phyloP scores from a whole-genome alignment of 2,329 filamentous ascomycete species.

The Curvularia sp. region DNA sequence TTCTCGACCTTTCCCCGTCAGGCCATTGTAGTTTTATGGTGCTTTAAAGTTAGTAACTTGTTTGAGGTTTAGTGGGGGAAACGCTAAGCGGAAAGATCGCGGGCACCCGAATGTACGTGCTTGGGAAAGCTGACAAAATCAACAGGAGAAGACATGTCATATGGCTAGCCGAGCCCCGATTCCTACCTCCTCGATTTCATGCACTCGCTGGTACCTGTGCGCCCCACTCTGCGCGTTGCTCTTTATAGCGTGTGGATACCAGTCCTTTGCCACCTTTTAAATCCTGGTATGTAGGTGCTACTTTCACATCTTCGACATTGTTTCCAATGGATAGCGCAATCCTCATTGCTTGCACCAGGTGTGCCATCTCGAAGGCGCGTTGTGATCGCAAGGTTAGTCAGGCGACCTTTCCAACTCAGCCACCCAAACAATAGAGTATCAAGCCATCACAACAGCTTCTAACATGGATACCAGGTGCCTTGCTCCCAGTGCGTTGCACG shows the following conservation, averaged over 20 bases:
- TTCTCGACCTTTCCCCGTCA: too few relatives aligned
- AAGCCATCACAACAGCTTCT: not conserved
- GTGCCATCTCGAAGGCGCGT: slow-evolving; percentile 15
- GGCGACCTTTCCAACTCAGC: not conserved
- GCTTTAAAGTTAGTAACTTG: too few relatives aligned
- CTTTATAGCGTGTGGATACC: not conserved
- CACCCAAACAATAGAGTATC: not conserved
- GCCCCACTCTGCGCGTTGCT: not conserved
- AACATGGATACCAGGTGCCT: slow-evolving; percentile 9
- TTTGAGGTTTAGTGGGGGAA: too few relatives aligned
- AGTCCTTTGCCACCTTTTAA: not conserved
- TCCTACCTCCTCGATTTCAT: not conserved
- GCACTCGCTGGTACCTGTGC: not conserved
- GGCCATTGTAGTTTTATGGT: too few relatives aligned
- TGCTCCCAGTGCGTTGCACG: slow-evolving; percentile 17
- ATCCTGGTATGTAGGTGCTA: not conserved
- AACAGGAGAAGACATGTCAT: not conserved
- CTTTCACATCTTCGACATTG: not conserved
- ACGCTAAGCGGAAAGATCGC: too few relatives aligned
- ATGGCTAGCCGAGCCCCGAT: not conserved
- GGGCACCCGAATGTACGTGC: not conserved
- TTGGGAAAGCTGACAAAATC: not conserved
- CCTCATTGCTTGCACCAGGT: slow-evolving; percentile 15
- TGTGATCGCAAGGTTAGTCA: slow-evolving; percentile 14
- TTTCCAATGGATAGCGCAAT: slow-evolving; percentile 5